These are phyloP conservation scores for Euphorbia corollata DNA, from an alignment of 441 rosid species.

Conservation along the genomic window DNA sequence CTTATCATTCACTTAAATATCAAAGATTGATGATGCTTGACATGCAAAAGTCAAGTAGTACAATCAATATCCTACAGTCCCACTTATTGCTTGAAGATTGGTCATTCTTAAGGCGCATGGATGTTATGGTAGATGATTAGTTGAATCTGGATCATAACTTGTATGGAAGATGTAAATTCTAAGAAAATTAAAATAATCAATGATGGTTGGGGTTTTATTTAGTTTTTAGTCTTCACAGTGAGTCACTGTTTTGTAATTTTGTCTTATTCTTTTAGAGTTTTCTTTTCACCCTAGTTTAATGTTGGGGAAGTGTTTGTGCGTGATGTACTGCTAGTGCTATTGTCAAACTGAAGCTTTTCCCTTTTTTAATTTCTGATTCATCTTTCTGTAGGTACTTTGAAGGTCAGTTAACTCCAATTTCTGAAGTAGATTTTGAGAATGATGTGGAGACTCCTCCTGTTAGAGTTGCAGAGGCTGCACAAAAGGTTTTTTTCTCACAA, in stretches of 20 bases:
- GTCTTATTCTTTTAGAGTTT: neutral
- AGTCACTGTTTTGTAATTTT: neutral
- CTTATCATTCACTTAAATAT: neutral
- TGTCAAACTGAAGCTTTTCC: neutral
- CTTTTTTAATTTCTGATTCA: constrained; percentile 7
- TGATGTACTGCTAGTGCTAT: neutral
- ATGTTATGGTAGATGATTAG: neutral
- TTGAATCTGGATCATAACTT: neutral
- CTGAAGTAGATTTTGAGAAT: constrained; percentile 64
- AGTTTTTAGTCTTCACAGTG: neutral
- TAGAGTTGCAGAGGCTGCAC: constrained; percentile 68
- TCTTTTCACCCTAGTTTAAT: neutral
- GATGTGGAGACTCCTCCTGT: constrained; percentile 40
- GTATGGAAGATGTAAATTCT: neutral
- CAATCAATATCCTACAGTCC: too few species aligned
- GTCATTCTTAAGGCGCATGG: neutral
- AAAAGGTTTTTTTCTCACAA: constrained; percentile 49
- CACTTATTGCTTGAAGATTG: constrained; percentile 2
- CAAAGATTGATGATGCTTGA: neutral
- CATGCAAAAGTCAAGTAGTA: neutral
- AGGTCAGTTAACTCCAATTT: constrained; percentile 73
- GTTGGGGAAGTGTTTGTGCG: neutral
- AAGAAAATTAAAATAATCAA: neutral
- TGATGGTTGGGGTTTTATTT: neutral
- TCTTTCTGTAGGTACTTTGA: constrained; percentile 62